A percentile compares a stretch with the other conserved stretches of the same genome.
phyloP scores from a whole-genome alignment of 768 basidiomycete species.

The Tylopilus sp. region DNA sequence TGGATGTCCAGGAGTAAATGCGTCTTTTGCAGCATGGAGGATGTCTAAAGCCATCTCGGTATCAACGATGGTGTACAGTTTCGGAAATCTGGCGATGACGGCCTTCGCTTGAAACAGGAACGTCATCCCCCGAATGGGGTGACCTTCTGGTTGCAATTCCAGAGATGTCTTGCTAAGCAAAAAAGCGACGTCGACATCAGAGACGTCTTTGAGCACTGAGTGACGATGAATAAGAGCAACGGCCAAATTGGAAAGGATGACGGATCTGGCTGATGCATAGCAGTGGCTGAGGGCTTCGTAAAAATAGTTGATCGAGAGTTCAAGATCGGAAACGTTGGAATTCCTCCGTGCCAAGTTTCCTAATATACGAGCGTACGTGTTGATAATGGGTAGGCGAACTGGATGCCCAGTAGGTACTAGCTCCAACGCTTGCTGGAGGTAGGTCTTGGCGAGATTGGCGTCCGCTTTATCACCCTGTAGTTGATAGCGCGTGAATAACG shows the following conservation, averaged over 20 bases:
- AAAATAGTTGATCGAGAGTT: slow-evolving; percentile 16
- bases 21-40: slow-evolving; percentile 12
- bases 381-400: slow-evolving; percentile 6
- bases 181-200: slow-evolving; percentile 25
- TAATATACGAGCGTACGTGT: slow-evolving; percentile 11
- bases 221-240: slow-evolving; percentile 8
- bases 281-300: slow-evolving; percentile 17
- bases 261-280: slow-evolving; percentile 7
- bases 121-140: slow-evolving; percentile 11
- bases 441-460: slow-evolving; percentile 14
- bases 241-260: slow-evolving; percentile 10
- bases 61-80: slow-evolving; percentile 6
- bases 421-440: slow-evolving; percentile 11
- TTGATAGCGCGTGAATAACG: slow-evolving; percentile 21
- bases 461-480: slow-evolving; percentile 17
- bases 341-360: slow-evolving; percentile 9
- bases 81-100: slow-evolving; percentile 10
- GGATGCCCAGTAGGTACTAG: slow-evolving; percentile 6
- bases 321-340: slow-evolving; percentile 5
- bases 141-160: slow-evolving; percentile 10
- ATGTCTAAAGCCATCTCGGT: slow-evolving; percentile 16
- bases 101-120: slow-evolving; percentile 21
- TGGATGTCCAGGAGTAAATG: slow-evolving; percentile 6
- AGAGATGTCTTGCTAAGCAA: slow-evolving; percentile 10
- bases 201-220: not conserved